These are phyloP conservation scores for Xerocomellus chrysenteron DNA, from an alignment of 768 basidiomycete genomes.

Conservation along the genomic window DNA sequence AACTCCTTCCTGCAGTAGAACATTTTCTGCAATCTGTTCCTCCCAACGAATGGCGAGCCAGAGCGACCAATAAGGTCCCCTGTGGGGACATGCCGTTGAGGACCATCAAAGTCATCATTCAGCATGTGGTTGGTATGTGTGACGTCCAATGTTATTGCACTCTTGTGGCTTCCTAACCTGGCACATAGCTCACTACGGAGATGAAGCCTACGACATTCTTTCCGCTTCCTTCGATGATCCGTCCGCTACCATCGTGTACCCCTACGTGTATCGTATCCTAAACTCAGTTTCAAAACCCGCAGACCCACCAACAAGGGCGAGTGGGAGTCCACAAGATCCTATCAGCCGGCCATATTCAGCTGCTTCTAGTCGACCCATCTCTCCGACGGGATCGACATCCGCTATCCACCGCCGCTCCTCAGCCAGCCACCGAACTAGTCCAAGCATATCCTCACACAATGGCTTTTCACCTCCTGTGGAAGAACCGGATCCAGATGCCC, in stretches of 20 bases:
- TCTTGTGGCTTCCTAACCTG: slow-evolving; percentile 17
- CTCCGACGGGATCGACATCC: slow-evolving; percentile 65
- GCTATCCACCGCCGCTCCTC: slow-evolving; percentile 52
- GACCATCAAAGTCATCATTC: slow-evolving; percentile 97
- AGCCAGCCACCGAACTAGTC: slow-evolving; percentile 66
- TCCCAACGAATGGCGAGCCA: slow-evolving; percentile 93
- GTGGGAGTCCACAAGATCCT: slow-evolving; percentile 35
- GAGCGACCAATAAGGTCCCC: slow-evolving; percentile 88
- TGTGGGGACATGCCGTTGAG: slow-evolving; percentile 97
- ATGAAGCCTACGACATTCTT: slow-evolving; percentile 88
- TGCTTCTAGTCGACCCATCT: slow-evolving; percentile 66
- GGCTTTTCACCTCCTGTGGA: slow-evolving; percentile 55
- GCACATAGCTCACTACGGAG: slow-evolving; percentile 71
- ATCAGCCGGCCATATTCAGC: slow-evolving; percentile 52
- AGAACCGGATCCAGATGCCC: slow-evolving; percentile 86
- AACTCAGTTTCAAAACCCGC: slow-evolving; percentile 60
- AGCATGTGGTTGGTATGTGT: slow-evolving; percentile 89
- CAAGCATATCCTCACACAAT: slow-evolving; percentile 62
- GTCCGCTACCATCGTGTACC: slow-evolving; percentile 96
- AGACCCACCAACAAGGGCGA: slow-evolving; percentile 25
- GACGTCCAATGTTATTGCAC: background rate
- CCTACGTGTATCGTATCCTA: slow-evolving; percentile 89
- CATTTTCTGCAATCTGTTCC: slow-evolving; percentile 91
- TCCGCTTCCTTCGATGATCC: slow-evolving; percentile 91
- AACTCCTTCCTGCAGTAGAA: slow-evolving; percentile 89